Base-by-base conservation (phyloP, 2,329 filamentous ascomycete species). In the Saccharata proteae region DNA sequence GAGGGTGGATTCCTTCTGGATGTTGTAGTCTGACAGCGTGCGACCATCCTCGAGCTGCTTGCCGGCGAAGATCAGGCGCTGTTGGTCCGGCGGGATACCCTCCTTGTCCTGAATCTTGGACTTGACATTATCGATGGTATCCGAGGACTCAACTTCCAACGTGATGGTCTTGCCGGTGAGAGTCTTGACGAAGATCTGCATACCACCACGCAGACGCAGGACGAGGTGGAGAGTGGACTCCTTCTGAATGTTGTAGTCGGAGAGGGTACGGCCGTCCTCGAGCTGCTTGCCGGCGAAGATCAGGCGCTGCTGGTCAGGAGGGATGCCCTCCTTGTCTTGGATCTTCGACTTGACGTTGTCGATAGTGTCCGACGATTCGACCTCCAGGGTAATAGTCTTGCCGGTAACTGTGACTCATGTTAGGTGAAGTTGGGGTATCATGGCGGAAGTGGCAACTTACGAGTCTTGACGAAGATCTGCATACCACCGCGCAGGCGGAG, bases 71-170 rank as follows among this genome's bases (percentile, higher is more conserved):
- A 94, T 94, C 44, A 94, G 61, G 47, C 86, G 88, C 67, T 94
- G 86, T 62, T 96, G 86, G 54, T 94, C 86, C 8, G 86, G 86
- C 27, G 86, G 88, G 35, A 94, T 94, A 16, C 86, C 86, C 61
- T 94, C 86, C 74, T 94, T 94, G 52, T 94, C 86, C 61, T 94
- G 86, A 25, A 94, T 94, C 73, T 94, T 94, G 30, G 71, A 76
- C 75, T 94, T 94, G 22, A 94, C 86, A 40, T 93, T 93, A 67
- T 93, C 85, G 59, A 93, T 93, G 23, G 85, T 93, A 48, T 93
- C 85, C 1, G 75, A 81, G 11, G 68, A 73, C 54, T 77, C 73
- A 6, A 77, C 73, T 55, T 77, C 72, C 5, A 77, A 58, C 17
- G 72, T 77, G 55, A 77, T 77, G 40, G 72, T 77, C 64, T 77